These are phyloP conservation scores for Xerocomellus chrysenteron DNA, from an alignment of 768 basidiomycete species.

Conservation along the genomic window DNA sequence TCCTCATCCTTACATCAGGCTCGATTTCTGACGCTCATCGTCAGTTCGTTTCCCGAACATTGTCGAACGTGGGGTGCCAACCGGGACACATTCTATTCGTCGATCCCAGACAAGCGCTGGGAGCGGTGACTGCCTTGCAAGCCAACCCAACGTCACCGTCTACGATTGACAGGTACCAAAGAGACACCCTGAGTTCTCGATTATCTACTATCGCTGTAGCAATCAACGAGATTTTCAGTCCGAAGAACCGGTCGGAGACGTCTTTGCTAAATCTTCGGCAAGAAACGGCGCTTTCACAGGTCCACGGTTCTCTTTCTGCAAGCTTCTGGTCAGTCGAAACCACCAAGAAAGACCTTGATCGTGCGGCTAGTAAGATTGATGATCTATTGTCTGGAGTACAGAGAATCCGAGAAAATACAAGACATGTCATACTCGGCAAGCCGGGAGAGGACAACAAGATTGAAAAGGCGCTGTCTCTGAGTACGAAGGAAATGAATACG, in stretches of 20 bases:
- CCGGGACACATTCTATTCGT: constrained; percentile 42
- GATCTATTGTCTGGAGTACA: constrained; percentile 40
- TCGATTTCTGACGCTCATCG: constrained; percentile 14
- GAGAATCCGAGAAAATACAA: constrained; percentile 37
- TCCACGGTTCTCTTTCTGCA: constrained; percentile 41
- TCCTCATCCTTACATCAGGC: constrained; percentile 43
- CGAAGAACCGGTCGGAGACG: constrained; percentile 1
- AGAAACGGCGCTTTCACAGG: constrained; percentile 38
- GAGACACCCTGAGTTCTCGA: constrained; percentile 58
- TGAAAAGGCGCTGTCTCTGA: constrained; percentile 27
- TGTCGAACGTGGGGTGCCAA: constrained; percentile 23
- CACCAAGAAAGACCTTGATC: constrained; percentile 36
- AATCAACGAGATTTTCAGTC: constrained; percentile 30
- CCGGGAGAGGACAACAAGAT: constrained; percentile 22
- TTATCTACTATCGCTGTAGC: constrained; percentile 48
- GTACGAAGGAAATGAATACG: constrained; percentile 29
- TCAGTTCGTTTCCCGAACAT: constrained; percentile 20
- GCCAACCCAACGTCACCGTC: constrained; percentile 44
- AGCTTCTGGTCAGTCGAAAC: constrained; percentile 33
- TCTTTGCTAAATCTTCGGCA: constrained; percentile 31
- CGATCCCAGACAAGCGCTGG: constrained; percentile 59
- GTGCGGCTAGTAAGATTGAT: constrained; percentile 35
- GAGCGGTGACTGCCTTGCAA: constrained; percentile 50
- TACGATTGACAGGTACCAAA: constrained; percentile 64
- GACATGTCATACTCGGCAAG: constrained; percentile 40